Evolutionary conservation across 83 land plant species (phyloP).

Genomic region (Picea abies): DNA sequence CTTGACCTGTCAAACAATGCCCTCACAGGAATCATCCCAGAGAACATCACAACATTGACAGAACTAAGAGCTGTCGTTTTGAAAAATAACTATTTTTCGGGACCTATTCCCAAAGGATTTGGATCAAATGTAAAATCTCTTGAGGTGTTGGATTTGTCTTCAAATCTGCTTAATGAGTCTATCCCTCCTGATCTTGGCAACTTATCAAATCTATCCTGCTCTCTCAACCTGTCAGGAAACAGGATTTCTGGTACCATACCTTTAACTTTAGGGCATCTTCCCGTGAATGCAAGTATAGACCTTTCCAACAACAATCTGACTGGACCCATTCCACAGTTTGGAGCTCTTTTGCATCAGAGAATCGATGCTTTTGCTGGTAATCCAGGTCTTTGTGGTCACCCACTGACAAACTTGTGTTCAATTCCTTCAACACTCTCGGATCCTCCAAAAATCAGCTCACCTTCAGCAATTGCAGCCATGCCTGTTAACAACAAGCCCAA

Average conservation of each 20-base stretch:
- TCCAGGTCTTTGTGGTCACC: conserved; percentile 59
- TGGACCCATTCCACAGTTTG: conserved; percentile 52
- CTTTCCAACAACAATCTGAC: conserved; percentile 77
- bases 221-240: conserved; percentile 61
- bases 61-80: conserved; percentile 48
- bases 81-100: conserved; percentile 52
- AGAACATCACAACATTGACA: conserved; percentile 18
- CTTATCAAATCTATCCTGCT: conserved; percentile 20
- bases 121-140: conserved; percentile 23
- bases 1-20: conserved; percentile 77
- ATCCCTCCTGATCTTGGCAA: conserved; percentile 53
- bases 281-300: conserved; percentile 49
- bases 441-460: conserved; percentile 33
- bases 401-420: conserved; percentile 34
- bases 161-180: conserved; percentile 65
- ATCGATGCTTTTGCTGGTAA: conserved; percentile 51
- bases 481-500: conserved; percentile 28
- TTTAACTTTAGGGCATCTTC: conserved; percentile 30
- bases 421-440: conserved; percentile 39
- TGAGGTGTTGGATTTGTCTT: conserved; percentile 60
- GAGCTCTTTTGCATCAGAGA: conserved; percentile 32
- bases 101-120: conserved; percentile 40
- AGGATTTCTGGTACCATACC: conserved; percentile 61
- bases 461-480: conserved; percentile 63
- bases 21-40: conserved; percentile 48